Evolutionary conservation across 192 early-diverging fungal genomes (phyloP).

Genomic region (Mortierella antarctica): DNA sequence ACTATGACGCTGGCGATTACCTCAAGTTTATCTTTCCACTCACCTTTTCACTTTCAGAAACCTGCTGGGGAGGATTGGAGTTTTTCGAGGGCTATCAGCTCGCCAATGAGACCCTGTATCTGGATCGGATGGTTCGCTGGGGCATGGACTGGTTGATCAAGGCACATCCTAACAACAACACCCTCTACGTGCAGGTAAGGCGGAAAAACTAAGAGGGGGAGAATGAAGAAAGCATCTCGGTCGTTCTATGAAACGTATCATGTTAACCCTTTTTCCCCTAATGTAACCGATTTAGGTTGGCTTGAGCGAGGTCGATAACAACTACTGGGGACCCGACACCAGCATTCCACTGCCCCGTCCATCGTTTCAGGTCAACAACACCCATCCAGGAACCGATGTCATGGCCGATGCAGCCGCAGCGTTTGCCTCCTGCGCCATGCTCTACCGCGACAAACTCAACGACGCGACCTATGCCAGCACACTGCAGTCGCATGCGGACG

Average conservation of each 20-base stretch:
- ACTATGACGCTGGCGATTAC: slow-evolving; percentile 67
- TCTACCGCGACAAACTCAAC: slow-evolving; percentile 64
- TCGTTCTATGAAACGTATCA: background rate
- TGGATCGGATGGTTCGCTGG: slow-evolving; percentile 65
- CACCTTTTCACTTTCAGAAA: slow-evolving; percentile 57
- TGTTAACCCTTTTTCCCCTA: slow-evolving; percentile 4
- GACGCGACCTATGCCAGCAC: slow-evolving; percentile 57
- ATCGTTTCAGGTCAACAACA: slow-evolving; percentile 57
- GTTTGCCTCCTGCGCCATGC: slow-evolving; percentile 62
- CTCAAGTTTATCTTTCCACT: slow-evolving; percentile 73
- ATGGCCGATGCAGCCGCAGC: slow-evolving; percentile 65
- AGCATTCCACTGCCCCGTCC: slow-evolving; percentile 63
- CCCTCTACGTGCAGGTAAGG: slow-evolving; percentile 61
- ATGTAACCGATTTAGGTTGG: slow-evolving; percentile 54
- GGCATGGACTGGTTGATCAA: slow-evolving; percentile 72
- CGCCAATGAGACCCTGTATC: slow-evolving; percentile 56
- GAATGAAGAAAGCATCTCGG: background rate
- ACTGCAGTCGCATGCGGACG: slow-evolving; percentile 54
- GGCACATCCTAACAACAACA: slow-evolving; percentile 64
- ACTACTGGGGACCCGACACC: slow-evolving; percentile 71
- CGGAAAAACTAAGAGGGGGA: background rate
- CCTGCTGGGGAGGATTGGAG: slow-evolving; percentile 66
- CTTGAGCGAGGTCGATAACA: slow-evolving; percentile 57
- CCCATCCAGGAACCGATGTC: slow-evolving; percentile 64
- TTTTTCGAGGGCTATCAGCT: slow-evolving; percentile 65